Evolutionary conservation across 2,329 filamentous ascomycete species (phyloP).

Genomic region (Aspergillus oerlinghausenensis): DNA sequence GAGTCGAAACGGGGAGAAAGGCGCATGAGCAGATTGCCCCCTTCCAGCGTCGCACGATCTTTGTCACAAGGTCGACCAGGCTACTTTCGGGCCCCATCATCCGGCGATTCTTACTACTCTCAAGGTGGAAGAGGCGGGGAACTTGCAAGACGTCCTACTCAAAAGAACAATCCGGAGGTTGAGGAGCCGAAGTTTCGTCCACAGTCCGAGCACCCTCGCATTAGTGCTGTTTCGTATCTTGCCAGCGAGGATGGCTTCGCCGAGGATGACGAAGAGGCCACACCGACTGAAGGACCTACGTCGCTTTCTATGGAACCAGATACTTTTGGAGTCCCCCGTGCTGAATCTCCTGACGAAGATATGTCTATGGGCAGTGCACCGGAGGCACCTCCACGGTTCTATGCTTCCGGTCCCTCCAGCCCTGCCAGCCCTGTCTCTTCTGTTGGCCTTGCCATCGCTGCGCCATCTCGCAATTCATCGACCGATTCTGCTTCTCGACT

Average conservation of each 20-base stretch:
- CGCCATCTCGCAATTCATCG: slow-evolving; percentile 29
- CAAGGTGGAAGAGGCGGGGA: slow-evolving; percentile 12
- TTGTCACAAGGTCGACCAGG: slow-evolving; percentile 72
- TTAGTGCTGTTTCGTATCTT: slow-evolving; percentile 56
- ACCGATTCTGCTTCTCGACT: slow-evolving; percentile 34
- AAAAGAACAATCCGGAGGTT: slow-evolving; percentile 33
- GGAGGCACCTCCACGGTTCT: slow-evolving; percentile 17
- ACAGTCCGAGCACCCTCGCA: slow-evolving; percentile 68
- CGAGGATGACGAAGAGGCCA: slow-evolving; percentile 35
- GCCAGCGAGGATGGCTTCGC: slow-evolving; percentile 29
- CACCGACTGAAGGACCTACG: slow-evolving; percentile 20
- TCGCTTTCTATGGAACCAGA: slow-evolving; percentile 13
- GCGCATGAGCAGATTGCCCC: slow-evolving; percentile 79
- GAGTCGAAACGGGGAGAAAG: slow-evolving; percentile 69
- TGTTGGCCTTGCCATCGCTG: slow-evolving; percentile 16
- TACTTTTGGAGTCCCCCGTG: slow-evolving; percentile 23
- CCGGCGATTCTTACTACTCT: slow-evolving; percentile 45
- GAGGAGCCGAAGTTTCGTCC: slow-evolving; percentile 53
- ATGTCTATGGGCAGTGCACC: slow-evolving; percentile 10
- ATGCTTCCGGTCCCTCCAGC: slow-evolving; percentile 13
- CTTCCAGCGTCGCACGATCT: slow-evolving; percentile 76
- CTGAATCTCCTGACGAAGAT: slow-evolving; percentile 31
- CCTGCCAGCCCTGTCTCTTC: slow-evolving; percentile 4
- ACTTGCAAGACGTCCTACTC: slow-evolving; percentile 36
- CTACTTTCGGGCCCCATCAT: slow-evolving; percentile 72